Evolutionary conservation across 257 asterid genomes (phyloP).

Genomic region (Eucommia ulmoides): DNA sequence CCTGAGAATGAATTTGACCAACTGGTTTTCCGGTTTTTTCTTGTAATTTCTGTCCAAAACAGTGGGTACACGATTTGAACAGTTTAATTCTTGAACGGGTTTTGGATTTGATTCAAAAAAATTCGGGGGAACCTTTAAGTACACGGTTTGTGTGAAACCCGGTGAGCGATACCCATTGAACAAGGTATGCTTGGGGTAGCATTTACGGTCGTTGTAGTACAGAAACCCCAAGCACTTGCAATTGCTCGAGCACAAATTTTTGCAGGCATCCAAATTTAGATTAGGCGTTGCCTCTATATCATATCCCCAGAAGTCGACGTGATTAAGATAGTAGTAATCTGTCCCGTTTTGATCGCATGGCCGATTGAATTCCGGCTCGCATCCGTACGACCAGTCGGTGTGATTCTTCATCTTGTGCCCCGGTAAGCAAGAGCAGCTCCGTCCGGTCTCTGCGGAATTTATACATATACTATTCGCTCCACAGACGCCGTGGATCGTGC

Average conservation of each 20-base stretch:
- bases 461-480: slow-evolving; percentile 26
- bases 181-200: slow-evolving; percentile 17
- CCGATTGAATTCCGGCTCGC: slow-evolving; percentile 18
- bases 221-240: slow-evolving; percentile 30
- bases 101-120: background rate
- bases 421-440: slow-evolving; percentile 28
- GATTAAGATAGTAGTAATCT: slow-evolving; percentile 9
- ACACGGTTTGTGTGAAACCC: slow-evolving; percentile 4
- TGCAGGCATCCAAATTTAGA: slow-evolving; percentile 13
- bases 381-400: slow-evolving; percentile 28
- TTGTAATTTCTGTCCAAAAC: slow-evolving; percentile 4
- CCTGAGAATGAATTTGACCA: slow-evolving; percentile 14
- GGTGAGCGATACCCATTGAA: slow-evolving; percentile 19
- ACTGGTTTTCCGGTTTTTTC: slow-evolving; percentile 3
- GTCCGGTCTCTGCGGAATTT: slow-evolving; percentile 2
- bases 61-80: background rate
- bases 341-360: slow-evolving; percentile 8
- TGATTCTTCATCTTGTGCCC: slow-evolving; percentile 22
- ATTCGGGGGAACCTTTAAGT: slow-evolving; percentile 14
- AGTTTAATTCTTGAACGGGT: slow-evolving; percentile 4
- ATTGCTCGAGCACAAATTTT: slow-evolving; percentile 11
- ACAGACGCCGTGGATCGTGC: slow-evolving; percentile 27
- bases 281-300: slow-evolving; percentile 14
- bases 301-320: slow-evolving; percentile 26
- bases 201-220: slow-evolving; percentile 1